Evolutionary conservation across 164 flowering plant species (phyloP), one percentile per base, ranked within the genome.

Genomic region (Pachysandra terminalis): DNA sequence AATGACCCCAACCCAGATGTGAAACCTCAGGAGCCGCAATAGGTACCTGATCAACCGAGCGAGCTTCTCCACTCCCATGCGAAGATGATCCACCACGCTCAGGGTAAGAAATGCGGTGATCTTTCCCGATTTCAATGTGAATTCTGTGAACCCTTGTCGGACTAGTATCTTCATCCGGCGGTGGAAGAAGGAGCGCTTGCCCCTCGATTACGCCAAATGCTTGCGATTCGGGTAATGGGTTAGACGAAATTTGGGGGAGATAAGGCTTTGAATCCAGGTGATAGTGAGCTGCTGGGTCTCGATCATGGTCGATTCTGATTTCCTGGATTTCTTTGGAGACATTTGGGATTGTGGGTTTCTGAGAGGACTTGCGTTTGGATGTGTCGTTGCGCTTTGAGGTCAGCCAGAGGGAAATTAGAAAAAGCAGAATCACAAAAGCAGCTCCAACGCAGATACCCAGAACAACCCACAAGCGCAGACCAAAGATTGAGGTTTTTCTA

Each of bases 1-100:
- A 86, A 56, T 85, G 90, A 0, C 93, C 93, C 93, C 93, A 88
- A 0, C 90, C 93, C 77, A 88, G 74, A 77, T 88, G 93, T 0
- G 93, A 88, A 15, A 88, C 90, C 71, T 82, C 93, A 27, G 88
- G 88, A 49, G 49, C 80, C n/a, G 68, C 64, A 9, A 71, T 62
- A 13, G 64, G 49, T 63, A 22, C 61, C 79, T 76, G 86, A 37
- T 81, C 85, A 23, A 74, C 75, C 37, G 83, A 74, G 64, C 81
- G 72, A 48, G 71, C 63, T 69, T 81, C 86, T 0, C 79, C 78
- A n/a, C 81, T 80, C 0, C 80, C 82, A 17, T 70, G 82, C 56
- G 77, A 75, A 37, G 78, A 79, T 32, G 79, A 84, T 5, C 75
- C 74, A 9, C 26, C 68, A 56, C 79, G 35, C 22, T 80, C 84